Evolutionary conservation across 176 grass and related monocot genomes (phyloP).

Genomic region (Rhynchospora breviuscula): DNA sequence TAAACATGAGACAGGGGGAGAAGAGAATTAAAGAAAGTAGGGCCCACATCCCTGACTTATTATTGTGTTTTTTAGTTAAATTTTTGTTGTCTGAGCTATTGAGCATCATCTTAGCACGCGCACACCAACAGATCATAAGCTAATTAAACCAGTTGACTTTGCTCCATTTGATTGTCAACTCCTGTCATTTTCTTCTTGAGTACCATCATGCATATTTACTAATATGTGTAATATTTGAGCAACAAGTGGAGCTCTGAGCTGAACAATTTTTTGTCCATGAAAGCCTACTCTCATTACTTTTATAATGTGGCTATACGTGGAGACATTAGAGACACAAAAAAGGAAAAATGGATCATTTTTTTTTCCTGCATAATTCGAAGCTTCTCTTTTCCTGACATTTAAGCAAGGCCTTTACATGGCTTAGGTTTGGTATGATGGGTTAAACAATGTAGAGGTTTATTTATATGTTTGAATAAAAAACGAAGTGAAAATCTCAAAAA

Average conservation of each 20-base stretch:
- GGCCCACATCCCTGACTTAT: neutral
- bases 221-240: neutral
- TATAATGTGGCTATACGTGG: too few relatives aligned
- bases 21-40: neutral
- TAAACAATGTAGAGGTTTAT: too few relatives aligned
- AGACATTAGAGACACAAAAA: neutral
- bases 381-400: too few relatives aligned
- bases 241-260: neutral
- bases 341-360: too few relatives aligned
- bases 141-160: slow-evolving; percentile 21
- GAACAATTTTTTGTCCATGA: neutral
- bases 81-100: slow-evolving; percentile 5
- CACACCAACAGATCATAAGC: slow-evolving; percentile 8
- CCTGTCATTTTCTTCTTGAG: slow-evolving; percentile 5
- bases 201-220: neutral
- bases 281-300: neutral
- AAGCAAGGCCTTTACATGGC: too few relatives aligned
- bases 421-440: too few relatives aligned
- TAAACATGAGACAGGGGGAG: neutral
- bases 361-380: too few relatives aligned
- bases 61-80: neutral
- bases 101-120: slow-evolving; percentile 8
- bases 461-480: neutral
- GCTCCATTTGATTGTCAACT: slow-evolving; percentile 2
- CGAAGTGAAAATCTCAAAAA: neutral